phyloP scores from a whole-genome alignment of 768 basidiomycete genomes.

The Pulveroboletus ravenelii region DNA sequence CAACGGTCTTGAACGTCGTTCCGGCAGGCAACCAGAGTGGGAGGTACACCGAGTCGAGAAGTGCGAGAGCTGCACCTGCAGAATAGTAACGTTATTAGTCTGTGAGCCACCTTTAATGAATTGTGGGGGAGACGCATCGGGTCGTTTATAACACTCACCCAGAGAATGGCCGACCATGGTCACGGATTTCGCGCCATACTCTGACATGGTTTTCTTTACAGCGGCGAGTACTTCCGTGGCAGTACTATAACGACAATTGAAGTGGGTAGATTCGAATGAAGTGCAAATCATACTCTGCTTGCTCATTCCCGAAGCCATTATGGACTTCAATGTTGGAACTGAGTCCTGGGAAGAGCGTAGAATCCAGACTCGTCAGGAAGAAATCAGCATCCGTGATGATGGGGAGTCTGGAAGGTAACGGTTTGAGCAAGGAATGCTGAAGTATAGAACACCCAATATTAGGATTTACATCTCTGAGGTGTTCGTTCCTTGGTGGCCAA shows the following conservation, averaged over 20 bases:
- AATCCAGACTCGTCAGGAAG: slow-evolving; percentile 30
- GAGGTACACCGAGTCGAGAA: slow-evolving; percentile 38
- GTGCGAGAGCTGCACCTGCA: slow-evolving; percentile 33
- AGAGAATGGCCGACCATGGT: slow-evolving; percentile 45
- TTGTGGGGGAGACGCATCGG: background rate
- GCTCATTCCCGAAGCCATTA: slow-evolving; percentile 41
- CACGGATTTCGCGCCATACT: slow-evolving; percentile 33
- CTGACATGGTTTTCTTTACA: slow-evolving; percentile 38
- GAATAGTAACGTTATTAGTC: background rate
- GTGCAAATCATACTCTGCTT: slow-evolving; percentile 35
- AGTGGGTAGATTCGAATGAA: background rate
- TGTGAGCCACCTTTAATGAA: background rate
- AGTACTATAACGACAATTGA: slow-evolving; percentile 24
- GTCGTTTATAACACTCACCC: slow-evolving; percentile 19
- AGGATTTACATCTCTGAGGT: slow-evolving; percentile 26
- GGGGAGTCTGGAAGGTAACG: slow-evolving; percentile 22
- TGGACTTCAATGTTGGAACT: slow-evolving; percentile 40
- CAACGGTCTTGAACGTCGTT: slow-evolving; percentile 29
- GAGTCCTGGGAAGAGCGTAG: slow-evolving; percentile 49
- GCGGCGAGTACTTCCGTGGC: slow-evolving; percentile 41
- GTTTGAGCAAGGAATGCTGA: background rate
- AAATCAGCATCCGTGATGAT: slow-evolving; percentile 42
- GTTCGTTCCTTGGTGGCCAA: slow-evolving; percentile 36
- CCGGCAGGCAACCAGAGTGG: slow-evolving; percentile 33
- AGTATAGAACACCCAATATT: background rate